Percentiles rank a stretch among this genome's conserved stretches.
These are phyloP conservation scores for Gnaphalium uliginosum DNA, from an alignment of 129 eudicot genomes.

Conservation along the genomic window DNA sequence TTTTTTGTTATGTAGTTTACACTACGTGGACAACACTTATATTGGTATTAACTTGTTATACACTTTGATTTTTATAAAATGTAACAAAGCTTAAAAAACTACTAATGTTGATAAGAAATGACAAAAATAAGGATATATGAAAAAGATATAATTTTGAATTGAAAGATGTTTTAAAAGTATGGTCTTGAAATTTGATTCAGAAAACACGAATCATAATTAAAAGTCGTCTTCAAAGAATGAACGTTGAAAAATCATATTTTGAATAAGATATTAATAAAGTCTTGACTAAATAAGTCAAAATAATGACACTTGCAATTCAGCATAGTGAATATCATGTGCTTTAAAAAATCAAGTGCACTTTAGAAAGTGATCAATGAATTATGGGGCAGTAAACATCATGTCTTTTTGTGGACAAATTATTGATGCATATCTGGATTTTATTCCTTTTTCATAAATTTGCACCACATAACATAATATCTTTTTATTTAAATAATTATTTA, in stretches of 20 bases:
- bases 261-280: background rate
- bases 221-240: background rate
- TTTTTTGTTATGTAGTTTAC: too few species aligned
- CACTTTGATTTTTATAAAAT: too few species aligned
- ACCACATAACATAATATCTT: slow-evolving; percentile 26
- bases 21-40: too few species aligned
- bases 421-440: slow-evolving; percentile 39
- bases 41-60: too few species aligned
- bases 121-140: too few species aligned
- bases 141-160: too few species aligned
- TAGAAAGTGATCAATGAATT: slow-evolving; percentile 23
- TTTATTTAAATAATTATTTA: background rate
- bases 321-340: slow-evolving; percentile 29
- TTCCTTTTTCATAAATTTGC: slow-evolving; percentile 24
- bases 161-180: too few species aligned
- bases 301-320: slow-evolving; percentile 15
- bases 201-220: too few species aligned
- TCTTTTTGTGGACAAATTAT: slow-evolving; percentile 36
- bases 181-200: too few species aligned
- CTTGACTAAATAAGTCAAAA: slow-evolving; percentile 15
- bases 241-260: background rate
- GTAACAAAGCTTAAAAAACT: too few species aligned
- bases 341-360: slow-evolving; percentile 32
- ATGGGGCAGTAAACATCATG: slow-evolving; percentile 30
- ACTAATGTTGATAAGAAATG: too few species aligned